phyloP scores from a whole-genome alignment of 1,284 basidiomycete genomes.

The Rhodotorula sp. region DNA sequence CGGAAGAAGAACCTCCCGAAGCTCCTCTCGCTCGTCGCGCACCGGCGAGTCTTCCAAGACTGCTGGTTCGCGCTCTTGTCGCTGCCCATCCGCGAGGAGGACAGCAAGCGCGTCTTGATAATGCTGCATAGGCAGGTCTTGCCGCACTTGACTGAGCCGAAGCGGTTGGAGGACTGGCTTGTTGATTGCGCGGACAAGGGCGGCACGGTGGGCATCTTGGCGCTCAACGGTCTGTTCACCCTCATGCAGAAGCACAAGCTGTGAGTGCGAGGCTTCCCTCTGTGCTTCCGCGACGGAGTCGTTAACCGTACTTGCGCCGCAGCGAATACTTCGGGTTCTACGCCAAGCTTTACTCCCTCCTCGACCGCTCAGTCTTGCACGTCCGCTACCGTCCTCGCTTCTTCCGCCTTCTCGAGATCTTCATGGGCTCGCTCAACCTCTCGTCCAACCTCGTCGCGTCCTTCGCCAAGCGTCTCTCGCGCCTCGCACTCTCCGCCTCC shows the following conservation, averaged over 20 bases:
- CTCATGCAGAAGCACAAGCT: constrained; percentile 92
- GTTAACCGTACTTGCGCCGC: neutral
- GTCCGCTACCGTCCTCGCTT: constrained; percentile 90
- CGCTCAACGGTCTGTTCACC: constrained; percentile 85
- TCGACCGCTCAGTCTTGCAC: constrained; percentile 83
- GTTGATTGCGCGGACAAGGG: constrained; percentile 81
- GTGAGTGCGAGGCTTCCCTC: constrained; percentile 55
- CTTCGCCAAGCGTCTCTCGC: constrained; percentile 86
- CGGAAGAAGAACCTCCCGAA: constrained; percentile 37
- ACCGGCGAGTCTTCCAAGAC: constrained; percentile 46
- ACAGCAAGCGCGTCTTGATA: constrained; percentile 63
- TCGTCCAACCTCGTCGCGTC: constrained; percentile 86
- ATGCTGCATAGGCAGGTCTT: constrained; percentile 80
- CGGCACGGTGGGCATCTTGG: constrained; percentile 81
- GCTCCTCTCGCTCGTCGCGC: constrained; percentile 40
- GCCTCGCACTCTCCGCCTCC: constrained; percentile 78
- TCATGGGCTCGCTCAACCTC: constrained; percentile 85
- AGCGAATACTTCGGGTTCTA: constrained; percentile 97
- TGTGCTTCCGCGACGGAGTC: neutral
- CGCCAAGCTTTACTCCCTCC: constrained; percentile 83
- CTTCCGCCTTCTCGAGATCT: constrained; percentile 86
- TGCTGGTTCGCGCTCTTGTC: constrained; percentile 46
- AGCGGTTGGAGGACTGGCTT: constrained; percentile 90
- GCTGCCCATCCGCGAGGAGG: constrained; percentile 45
- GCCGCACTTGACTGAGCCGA: constrained; percentile 71